A percentile compares a stretch with the other conserved stretches of the same genome.
Evolutionary conservation across 768 basidiomycete genomes (phyloP).

Genomic region (Suillus lakei): DNA sequence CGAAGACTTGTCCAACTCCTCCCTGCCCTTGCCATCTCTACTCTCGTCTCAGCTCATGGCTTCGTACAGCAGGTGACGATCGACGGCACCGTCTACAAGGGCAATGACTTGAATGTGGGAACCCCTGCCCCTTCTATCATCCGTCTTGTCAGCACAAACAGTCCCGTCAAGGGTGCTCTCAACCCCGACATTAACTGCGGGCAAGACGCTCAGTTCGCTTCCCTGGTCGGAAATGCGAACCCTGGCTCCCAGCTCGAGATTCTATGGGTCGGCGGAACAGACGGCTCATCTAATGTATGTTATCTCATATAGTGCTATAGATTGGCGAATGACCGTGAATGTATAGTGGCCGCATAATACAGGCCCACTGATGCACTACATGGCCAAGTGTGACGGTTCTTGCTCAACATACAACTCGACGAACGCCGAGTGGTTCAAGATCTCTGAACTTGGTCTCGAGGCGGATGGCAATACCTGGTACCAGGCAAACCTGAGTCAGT

Average conservation of each 20-base stretch:
- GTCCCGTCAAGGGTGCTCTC: slow-evolving; percentile 58
- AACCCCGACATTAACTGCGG: slow-evolving; percentile 69
- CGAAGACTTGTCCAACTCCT: slow-evolving; percentile 8
- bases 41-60: slow-evolving; percentile 36
- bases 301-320: neutral
- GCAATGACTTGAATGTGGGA: slow-evolving; percentile 37
- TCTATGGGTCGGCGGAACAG: slow-evolving; percentile 54
- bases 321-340: neutral
- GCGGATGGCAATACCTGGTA: slow-evolving; percentile 46
- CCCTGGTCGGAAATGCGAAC: slow-evolving; percentile 56
- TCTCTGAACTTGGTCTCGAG: slow-evolving; percentile 54
- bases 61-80: slow-evolving; percentile 34
- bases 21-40: slow-evolving; percentile 18
- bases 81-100: slow-evolving; percentile 31
- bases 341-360: slow-evolving; percentile 57
- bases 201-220: slow-evolving; percentile 51
- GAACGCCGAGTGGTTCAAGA: slow-evolving; percentile 76
- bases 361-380: slow-evolving; percentile 76
- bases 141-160: slow-evolving; percentile 47
- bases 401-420: slow-evolving; percentile 65
- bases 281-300: slow-evolving; percentile 39
- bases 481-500: slow-evolving; percentile 54
- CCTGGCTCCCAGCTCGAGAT: slow-evolving; percentile 60
- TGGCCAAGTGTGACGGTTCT: slow-evolving; percentile 60
- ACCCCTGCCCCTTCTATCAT: slow-evolving; percentile 43